Conservation (phyloP, 352 stramenopile genomes). For the Ophiocytium majus region DNA sequence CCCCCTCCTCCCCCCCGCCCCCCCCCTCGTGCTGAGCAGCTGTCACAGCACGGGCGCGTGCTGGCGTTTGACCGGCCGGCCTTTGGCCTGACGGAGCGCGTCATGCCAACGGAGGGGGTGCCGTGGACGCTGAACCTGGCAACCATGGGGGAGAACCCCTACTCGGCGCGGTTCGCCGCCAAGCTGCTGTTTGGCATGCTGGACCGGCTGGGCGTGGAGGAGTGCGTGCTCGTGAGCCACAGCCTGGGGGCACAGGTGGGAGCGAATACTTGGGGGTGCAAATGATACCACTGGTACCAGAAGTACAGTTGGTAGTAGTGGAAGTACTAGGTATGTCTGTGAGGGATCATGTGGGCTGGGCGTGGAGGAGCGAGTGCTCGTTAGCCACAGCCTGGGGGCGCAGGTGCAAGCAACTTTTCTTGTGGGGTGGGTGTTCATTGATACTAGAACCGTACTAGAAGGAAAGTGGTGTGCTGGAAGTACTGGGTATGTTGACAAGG, state of each 20-base stretch:
- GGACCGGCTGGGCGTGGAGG: slow-evolving; percentile 43
- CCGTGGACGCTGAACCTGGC: slow-evolving; percentile 33
- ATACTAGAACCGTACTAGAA: no score
- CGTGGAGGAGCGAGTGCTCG: slow-evolving; percentile 31
- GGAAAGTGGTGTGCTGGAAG: no score
- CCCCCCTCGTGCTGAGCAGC: no score
- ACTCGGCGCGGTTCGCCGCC: slow-evolving; percentile 36
- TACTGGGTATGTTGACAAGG: no score
- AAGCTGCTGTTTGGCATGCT: slow-evolving; percentile 41
- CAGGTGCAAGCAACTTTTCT: no score
- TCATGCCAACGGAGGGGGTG: slow-evolving; percentile 35
- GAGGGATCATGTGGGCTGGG: no score
- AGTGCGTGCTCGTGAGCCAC: slow-evolving; percentile 31
- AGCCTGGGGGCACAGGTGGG: slow-evolving; percentile 36
- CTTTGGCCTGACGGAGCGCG: slow-evolving; percentile 42
- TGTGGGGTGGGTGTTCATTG: no score
- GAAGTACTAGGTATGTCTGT: no score
- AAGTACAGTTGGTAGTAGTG: no score
- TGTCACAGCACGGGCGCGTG: slow-evolving; percentile 24
- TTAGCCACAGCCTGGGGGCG: slow-evolving; percentile 33
- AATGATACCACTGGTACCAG: no score
- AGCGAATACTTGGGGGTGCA: background rate
- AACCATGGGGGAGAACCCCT: slow-evolving; percentile 43
- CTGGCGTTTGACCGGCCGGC: slow-evolving; percentile 41
- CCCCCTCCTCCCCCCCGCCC: no score